phyloP scores from a whole-genome alignment of 1,139 yeast genomes.

The Taphrina wiesneri region DNA sequence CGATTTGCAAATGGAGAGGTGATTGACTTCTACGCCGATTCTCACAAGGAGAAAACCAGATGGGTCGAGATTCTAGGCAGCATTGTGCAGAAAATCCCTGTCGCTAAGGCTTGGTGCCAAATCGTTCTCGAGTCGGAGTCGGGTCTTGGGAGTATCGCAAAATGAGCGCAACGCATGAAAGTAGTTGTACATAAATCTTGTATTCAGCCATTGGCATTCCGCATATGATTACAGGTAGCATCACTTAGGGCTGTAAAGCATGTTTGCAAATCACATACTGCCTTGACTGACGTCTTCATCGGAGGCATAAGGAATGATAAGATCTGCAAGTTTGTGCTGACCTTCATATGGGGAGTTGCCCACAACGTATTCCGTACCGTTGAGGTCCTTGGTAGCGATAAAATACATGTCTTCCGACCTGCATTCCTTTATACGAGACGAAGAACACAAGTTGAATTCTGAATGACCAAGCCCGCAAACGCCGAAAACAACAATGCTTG shows the following conservation, averaged over 20 bases:
- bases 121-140: slow-evolving; percentile 14
- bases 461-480: slow-evolving; percentile 20
- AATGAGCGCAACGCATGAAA: neutral
- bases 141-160: neutral
- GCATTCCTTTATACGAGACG: neutral
- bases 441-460: neutral
- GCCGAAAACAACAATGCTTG: neutral
- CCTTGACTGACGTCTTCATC: neutral
- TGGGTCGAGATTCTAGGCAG: slow-evolving; percentile 53
- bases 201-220: neutral
- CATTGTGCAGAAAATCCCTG: slow-evolving; percentile 26
- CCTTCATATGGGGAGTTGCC: neutral
- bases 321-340: neutral
- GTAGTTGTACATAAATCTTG: neutral
- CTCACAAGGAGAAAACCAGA: slow-evolving; percentile 52
- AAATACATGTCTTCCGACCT: neutral
- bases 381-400: slow-evolving; percentile 7
- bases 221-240: neutral
- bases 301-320: slow-evolving; percentile 6
- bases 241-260: neutral
- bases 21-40: slow-evolving; percentile 66
- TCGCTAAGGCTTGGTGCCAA: slow-evolving; percentile 41
- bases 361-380: neutral
- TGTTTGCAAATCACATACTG: neutral
- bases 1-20: slow-evolving; percentile 64